These are phyloP conservation scores for Globisporangium paroecandrum DNA, from an alignment of 352 stramenopile genomes.

Conservation along the genomic window DNA sequence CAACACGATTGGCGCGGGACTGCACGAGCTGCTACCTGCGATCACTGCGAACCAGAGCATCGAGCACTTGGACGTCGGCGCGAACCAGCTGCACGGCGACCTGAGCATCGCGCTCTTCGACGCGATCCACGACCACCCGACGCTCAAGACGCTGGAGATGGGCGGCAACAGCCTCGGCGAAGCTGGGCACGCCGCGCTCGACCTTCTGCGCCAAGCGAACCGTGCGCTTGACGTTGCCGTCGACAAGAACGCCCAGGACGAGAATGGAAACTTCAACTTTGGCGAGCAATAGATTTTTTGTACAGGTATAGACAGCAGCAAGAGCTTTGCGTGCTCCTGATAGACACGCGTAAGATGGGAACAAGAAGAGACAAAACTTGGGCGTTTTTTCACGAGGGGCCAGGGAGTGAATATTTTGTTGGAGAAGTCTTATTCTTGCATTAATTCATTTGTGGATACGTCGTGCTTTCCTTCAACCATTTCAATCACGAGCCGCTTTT, in stretches of 20 bases:
- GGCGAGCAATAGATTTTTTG: conserved; percentile 20
- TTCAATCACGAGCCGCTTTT: conserved; percentile 17
- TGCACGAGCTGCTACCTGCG: conserved; percentile 45
- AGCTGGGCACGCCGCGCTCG: conserved; percentile 56
- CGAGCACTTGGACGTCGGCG: conserved; percentile 62
- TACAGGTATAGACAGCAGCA: conserved; percentile 6
- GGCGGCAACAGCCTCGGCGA: conserved; percentile 78
- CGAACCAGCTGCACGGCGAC: conserved; percentile 62
- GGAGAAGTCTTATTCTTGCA: not conserved
- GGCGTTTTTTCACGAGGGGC: not conserved
- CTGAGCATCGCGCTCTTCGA: conserved; percentile 64
- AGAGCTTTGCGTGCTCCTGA: conserved; percentile 5
- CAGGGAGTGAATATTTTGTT: not conserved
- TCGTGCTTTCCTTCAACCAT: conserved; percentile 11
- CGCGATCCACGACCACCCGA: conserved; percentile 53
- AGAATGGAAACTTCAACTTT: conserved; percentile 53
- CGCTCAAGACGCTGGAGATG: conserved; percentile 81
- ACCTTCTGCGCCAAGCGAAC: conserved; percentile 56
- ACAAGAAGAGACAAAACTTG: not conserved
- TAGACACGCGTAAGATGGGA: conserved; percentile 19
- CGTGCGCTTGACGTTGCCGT: conserved; percentile 63
- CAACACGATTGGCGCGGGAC: conserved; percentile 56
- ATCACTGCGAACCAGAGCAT: conserved; percentile 53
- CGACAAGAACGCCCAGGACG: conserved; percentile 76
- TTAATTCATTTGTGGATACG: not conserved